phyloP scores from a whole-genome alignment of 257 asterid genomes.

The Nicotiana undulata region DNA sequence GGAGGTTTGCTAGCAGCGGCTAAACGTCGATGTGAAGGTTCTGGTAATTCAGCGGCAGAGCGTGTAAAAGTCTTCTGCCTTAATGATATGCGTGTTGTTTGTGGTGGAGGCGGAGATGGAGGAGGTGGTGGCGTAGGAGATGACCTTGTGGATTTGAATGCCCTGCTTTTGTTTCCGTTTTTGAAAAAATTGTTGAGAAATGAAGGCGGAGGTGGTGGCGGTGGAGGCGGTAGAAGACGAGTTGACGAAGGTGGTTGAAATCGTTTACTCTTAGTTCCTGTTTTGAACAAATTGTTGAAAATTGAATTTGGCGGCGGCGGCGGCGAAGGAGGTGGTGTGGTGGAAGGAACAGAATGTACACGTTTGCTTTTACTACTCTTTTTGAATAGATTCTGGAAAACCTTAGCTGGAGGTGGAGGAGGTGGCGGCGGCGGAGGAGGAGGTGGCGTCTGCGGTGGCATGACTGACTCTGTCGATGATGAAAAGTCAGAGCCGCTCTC shows the following conservation, averaged over 20 bases:
- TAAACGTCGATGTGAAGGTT: conserved; percentile 15
- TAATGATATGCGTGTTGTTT: not conserved
- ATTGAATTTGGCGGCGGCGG: conserved; percentile 63
- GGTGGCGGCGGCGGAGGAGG: conserved; percentile 59
- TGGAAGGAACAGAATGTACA: conserved; percentile 46
- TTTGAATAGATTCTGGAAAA: conserved; percentile 57
- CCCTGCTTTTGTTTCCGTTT: conserved; percentile 40
- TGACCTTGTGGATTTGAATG: conserved; percentile 23
- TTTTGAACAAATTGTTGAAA: conserved; percentile 56
- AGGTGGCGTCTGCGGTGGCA: conserved; percentile 29
- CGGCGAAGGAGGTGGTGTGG: conserved; percentile 58
- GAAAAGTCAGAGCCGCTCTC: conserved; percentile 36
- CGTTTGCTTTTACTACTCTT: conserved; percentile 58
- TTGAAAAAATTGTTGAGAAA: conserved; percentile 51
- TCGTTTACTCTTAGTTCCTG: conserved; percentile 47
- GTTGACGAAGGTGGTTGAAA: not conserved
- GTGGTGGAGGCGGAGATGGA: conserved; percentile 21
- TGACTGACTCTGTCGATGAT: conserved; percentile 22
- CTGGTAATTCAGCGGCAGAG: not conserved
- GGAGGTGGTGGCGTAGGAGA: conserved; percentile 25
- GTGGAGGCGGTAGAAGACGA: conserved; percentile 9
- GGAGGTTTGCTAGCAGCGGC: conserved; percentile 45
- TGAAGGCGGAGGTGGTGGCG: conserved; percentile 50
- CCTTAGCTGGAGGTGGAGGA: conserved; percentile 52
- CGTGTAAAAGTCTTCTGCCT: conserved; percentile 7